Evolutionary conservation across 2,329 filamentous ascomycete genomes (phyloP).

Genomic region (Mycosphaerelloides madeirae): DNA sequence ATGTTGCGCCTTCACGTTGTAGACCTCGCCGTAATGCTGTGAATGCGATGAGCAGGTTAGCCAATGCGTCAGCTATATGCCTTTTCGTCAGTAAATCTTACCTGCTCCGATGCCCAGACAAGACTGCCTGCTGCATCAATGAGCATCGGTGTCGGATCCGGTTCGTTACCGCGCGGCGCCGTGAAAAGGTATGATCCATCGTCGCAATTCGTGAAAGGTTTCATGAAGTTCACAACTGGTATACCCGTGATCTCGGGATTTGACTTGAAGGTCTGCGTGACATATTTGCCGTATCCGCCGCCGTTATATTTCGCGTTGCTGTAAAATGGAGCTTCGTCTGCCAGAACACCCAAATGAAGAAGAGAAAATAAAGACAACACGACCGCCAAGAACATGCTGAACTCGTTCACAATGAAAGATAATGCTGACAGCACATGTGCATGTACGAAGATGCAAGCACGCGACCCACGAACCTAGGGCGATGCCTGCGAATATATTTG

Average conservation of each 20-base stretch:
- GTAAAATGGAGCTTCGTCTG: conserved; percentile 18
- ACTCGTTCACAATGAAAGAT: no score
- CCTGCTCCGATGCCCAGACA: conserved; percentile 18
- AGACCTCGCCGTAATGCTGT: conserved; percentile 34
- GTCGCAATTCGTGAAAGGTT: conserved; percentile 28
- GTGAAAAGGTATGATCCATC: conserved; percentile 29
- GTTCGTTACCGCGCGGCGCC: conserved; percentile 21
- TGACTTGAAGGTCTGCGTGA: conserved; percentile 33
- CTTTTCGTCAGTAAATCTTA: no score
- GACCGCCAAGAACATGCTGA: no score
- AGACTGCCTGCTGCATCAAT: conserved; percentile 14
- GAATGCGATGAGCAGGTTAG: no score
- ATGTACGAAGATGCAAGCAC: no score
- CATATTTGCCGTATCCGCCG: conserved; percentile 34
- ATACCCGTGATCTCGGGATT: conserved; percentile 27
- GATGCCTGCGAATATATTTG: no score
- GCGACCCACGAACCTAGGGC: no score
- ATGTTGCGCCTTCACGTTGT: conserved; percentile 44
- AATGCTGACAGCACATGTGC: no score
- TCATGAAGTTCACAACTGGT: conserved; percentile 31
- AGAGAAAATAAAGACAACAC: background rate
- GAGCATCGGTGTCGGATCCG: conserved; percentile 16
- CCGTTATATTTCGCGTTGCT: conserved; percentile 30
- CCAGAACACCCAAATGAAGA: background rate
- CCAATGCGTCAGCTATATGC: no score